These are phyloP conservation scores for Boletus sp. DNA, from an alignment of 768 basidiomycete species.

Conservation along the genomic window DNA sequence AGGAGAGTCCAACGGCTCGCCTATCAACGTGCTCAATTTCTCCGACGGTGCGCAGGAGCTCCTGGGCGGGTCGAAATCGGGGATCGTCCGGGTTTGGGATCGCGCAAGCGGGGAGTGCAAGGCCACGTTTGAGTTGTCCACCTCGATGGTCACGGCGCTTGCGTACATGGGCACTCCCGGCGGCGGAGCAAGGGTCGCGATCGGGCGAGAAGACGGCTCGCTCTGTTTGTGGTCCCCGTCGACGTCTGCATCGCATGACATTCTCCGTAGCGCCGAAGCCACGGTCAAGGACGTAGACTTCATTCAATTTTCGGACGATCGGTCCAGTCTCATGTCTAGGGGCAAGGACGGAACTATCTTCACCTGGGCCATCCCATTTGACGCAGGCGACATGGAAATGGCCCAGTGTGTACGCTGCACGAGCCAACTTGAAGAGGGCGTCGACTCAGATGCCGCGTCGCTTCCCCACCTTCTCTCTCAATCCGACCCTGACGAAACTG, in stretches of 20 bases:
- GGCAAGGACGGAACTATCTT: slow-evolving; percentile 3
- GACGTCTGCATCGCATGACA: too few species aligned
- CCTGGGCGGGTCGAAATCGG: slow-evolving; percentile 16
- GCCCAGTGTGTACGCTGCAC: background rate
- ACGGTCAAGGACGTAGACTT: slow-evolving; percentile 4
- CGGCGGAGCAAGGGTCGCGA: background rate
- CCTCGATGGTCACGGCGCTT: slow-evolving; percentile 4
- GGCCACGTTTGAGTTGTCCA: background rate
- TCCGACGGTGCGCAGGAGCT: slow-evolving; percentile 15
- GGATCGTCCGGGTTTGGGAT: slow-evolving; percentile 21
- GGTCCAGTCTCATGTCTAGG: slow-evolving; percentile 7
- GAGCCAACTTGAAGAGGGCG: background rate
- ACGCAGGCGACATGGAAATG: background rate
- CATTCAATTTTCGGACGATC: slow-evolving; percentile 11
- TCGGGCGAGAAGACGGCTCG: slow-evolving; percentile 14
- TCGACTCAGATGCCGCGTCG: background rate
- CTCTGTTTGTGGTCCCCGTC: too few species aligned
- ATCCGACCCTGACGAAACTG: background rate
- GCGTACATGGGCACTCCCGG: background rate
- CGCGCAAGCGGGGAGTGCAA: slow-evolving; percentile 10
- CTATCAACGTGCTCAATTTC: slow-evolving; percentile 10
- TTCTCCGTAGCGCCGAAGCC: background rate
- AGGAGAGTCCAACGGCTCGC: background rate
- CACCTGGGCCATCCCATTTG: slow-evolving; percentile 8
- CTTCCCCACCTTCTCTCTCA: slow-evolving; percentile 5